A percentile compares a stretch with the other conserved stretches of the same genome.
Evolutionary conservation across 1,284 basidiomycete species (phyloP).

Genomic region (Microbotryum scabiosae): DNA sequence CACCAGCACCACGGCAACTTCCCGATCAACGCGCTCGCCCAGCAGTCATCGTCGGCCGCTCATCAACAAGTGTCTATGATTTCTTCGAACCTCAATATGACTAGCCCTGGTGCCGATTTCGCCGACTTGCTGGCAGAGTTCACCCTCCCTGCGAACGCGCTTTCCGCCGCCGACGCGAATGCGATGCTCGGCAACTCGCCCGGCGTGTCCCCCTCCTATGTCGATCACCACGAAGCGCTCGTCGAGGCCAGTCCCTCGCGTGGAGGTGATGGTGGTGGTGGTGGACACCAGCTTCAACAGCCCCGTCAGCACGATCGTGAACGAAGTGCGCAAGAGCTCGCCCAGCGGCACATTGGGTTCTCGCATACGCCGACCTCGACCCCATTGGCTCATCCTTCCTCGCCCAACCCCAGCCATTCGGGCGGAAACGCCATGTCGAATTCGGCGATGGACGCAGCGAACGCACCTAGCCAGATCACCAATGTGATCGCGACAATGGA

Average conservation of each 20-base stretch:
- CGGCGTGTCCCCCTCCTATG: too few relatives aligned
- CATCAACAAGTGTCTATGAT: neutral
- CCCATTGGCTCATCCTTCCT: neutral
- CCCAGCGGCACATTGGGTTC: neutral
- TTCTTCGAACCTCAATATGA: neutral
- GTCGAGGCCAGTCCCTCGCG: too few relatives aligned
- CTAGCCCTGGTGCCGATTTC: conserved; percentile 7
- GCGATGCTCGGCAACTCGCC: too few relatives aligned
- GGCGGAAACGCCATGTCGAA: neutral
- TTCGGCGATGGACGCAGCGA: neutral
- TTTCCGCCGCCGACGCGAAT: conserved; percentile 3
- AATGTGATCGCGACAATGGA: neutral
- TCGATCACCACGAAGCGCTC: too few relatives aligned
- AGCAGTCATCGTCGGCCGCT: neutral
- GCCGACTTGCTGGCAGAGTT: conserved; percentile 24
- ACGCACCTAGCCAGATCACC: neutral
- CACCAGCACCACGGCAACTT: neutral
- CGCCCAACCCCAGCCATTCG: neutral
- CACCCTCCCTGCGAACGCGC: conserved; percentile 11
- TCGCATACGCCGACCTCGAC: neutral
- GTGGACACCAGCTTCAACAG: neutral
- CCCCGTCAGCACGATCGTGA: neutral
- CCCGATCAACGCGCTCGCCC: neutral
- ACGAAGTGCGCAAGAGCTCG: conserved; percentile 1
- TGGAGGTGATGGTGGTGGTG: too few relatives aligned